Base-by-base conservation (phyloP, 2,329 filamentous ascomycete genomes). In the Lizonia empirigonia region DNA sequence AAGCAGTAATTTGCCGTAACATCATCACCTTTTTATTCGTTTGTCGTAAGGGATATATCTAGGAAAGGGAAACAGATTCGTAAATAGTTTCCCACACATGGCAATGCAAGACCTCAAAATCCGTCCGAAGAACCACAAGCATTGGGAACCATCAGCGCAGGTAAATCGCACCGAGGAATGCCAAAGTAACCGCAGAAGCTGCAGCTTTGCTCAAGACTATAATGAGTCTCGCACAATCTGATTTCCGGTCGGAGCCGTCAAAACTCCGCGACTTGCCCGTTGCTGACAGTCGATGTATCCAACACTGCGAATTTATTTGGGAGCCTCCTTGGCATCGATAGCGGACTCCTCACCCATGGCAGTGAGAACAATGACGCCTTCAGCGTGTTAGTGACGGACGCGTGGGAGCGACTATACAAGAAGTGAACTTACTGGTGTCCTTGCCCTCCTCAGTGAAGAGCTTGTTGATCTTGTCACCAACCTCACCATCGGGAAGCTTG, bases 331-430 rank as follows among this genome's bases (percentile, higher is more conserved):
- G 80, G 87, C 89, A 75, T 97, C 92, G 76, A 97, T 88, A 73
- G 87, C 89, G 69, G 84, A 80, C 84, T 97, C 90, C 82, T 99
- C 93, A 74, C 90, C 90, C 94, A 99, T 99, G 76, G 94, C 86
- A 70, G 90, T 90, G 75, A 96, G 89, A 76, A 99, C 86, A 70
- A 93, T 88, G 70, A 97, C 88, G 79, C 91, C 91, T 96, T 60
- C 1, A 33, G 16, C 35, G n/a, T 19, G 48, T 72, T 50, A 70
- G 64, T 40, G 40, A 23, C 5, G 7, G n/a, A n/a, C n/a, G 18
- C 49, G 23, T 16, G n/a, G 8, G 12, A 6, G 18, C 19, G 5
- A 2, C 6, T 7, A 15, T 42, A 3, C n/a, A 9, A 29, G 41
- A 9, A 7, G 5, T 26, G 19, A 35, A 85, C 91, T 85, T 83